These are phyloP conservation scores for Monilinia laxa DNA, from an alignment of 2,329 filamentous ascomycete genomes.

Conservation along the genomic window DNA sequence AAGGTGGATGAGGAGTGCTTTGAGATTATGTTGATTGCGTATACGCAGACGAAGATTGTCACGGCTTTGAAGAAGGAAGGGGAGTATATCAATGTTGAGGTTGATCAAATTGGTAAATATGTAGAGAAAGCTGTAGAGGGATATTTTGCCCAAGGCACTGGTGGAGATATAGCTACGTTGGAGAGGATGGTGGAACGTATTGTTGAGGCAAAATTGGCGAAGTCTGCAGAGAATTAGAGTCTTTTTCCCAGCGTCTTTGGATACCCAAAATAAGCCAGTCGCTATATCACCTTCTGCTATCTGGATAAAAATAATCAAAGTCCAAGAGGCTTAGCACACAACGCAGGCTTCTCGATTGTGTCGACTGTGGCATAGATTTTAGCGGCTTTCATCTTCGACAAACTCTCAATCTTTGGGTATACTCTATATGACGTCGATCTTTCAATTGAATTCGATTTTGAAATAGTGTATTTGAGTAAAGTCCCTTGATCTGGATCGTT, in stretches of 20 bases:
- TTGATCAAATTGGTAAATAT: conserved; percentile 65
- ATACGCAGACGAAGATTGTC: conserved; percentile 90
- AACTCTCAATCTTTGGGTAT: neutral
- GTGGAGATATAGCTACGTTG: conserved; percentile 55
- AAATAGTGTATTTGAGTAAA: too few species aligned
- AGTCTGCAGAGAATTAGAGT: conserved; percentile 1
- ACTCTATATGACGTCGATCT: neutral
- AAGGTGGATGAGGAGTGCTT: conserved; percentile 79
- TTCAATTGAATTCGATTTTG: neutral
- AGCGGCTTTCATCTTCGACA: too few species aligned
- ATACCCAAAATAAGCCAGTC: neutral
- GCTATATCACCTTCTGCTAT: neutral
- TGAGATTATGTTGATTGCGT: conserved; percentile 97
- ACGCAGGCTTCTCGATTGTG: neutral
- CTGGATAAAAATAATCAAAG: neutral
- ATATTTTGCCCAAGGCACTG: conserved; percentile 64
- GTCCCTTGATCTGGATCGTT: too few species aligned
- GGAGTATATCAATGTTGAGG: conserved; percentile 43
- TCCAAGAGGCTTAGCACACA: neutral
- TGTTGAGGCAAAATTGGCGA: conserved; percentile 64
- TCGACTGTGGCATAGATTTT: neutral
- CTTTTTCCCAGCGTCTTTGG: neutral
- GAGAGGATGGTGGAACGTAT: conserved; percentile 73
- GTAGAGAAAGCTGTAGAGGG: conserved; percentile 86
- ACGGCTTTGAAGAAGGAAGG: conserved; percentile 41